Percentiles rank a stretch among this genome's conserved stretches.
Evolutionary conservation across 208 protist genomes (phyloP).

Genomic region (Trypanosoma grayi): DNA sequence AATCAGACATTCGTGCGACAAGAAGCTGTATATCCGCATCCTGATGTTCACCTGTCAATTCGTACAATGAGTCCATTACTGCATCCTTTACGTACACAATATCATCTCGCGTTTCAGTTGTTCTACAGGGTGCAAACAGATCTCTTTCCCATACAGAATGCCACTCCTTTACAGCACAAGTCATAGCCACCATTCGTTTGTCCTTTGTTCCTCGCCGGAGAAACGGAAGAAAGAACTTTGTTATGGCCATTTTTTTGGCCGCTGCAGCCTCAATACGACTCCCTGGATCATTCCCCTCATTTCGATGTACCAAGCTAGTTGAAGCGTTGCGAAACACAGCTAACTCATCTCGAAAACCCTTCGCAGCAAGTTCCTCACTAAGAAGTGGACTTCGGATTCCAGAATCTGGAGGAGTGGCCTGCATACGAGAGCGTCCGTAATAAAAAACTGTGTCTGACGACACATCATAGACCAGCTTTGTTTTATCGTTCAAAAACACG

Average conservation of each 20-base stretch:
- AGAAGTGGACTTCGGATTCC: constrained; percentile 28
- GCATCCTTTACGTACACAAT: constrained; percentile 41
- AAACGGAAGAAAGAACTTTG: constrained; percentile 39
- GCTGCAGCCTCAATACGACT: constrained; percentile 19
- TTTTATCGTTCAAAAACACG: constrained; percentile 57
- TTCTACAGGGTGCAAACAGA: constrained; percentile 13
- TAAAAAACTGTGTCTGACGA: constrained; percentile 34
- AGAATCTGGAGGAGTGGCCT: constrained; percentile 2
- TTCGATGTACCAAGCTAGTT: constrained; percentile 10
- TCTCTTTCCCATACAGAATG: constrained; percentile 7
- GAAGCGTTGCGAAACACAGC: constrained; percentile 31
- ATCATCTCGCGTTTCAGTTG: constrained; percentile 6
- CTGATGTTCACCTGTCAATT: constrained; percentile 21
- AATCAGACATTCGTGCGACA: constrained; percentile 42
- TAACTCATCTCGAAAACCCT: constrained; percentile 29
- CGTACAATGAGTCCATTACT: constrained; percentile 18
- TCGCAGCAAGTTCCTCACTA: constrained; percentile 24
- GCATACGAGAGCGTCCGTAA: constrained; percentile 26
- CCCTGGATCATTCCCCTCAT: constrained; percentile 9
- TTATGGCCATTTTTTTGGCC: constrained; percentile 42
- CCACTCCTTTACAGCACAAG: constrained; percentile 24
- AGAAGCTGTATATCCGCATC: constrained; percentile 32
- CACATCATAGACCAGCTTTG: constrained; percentile 42
- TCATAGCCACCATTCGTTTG: constrained; percentile 18
- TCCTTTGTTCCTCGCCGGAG: constrained; percentile 21